Evolutionary conservation across 2,329 filamentous ascomycete genomes (phyloP).

Genomic region (Ophioceras dolichostomum): DNA sequence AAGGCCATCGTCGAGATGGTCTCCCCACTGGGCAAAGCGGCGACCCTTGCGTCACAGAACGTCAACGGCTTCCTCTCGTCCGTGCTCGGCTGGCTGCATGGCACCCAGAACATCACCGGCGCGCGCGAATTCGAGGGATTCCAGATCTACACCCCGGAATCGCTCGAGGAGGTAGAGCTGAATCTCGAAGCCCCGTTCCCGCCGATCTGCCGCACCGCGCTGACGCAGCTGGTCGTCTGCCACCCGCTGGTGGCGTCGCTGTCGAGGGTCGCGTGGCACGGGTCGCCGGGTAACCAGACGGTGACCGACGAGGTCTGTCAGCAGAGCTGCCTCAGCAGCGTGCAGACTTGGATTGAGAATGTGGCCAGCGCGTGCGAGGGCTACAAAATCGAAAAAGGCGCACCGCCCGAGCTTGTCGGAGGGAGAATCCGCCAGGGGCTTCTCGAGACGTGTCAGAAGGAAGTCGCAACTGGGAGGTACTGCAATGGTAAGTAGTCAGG

Average conservation of each 20-base stretch:
- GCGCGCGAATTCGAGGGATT: background rate
- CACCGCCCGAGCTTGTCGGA: background rate
- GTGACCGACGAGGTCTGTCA: background rate
- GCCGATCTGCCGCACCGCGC: background rate
- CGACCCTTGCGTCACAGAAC: background rate
- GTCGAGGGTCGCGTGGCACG: background rate
- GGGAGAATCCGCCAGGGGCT: background rate
- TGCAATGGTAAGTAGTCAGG: background rate
- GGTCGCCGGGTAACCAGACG: background rate
- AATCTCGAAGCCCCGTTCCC: background rate
- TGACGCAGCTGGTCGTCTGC: background rate
- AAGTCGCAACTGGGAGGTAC: background rate
- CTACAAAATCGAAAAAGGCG: background rate
- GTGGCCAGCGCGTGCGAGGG: background rate
- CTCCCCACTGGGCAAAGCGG: background rate
- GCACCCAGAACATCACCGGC: background rate
- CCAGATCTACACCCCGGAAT: background rate
- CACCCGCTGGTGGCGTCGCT: background rate
- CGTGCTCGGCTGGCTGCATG: conserved; percentile 1
- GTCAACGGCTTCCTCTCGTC: conserved; percentile 4
- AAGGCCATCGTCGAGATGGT: conserved; percentile 7
- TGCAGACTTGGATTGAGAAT: background rate
- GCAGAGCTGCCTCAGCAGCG: background rate
- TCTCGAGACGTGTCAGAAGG: background rate
- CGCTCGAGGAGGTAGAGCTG: background rate